Evolutionary conservation across 768 basidiomycete species (phyloP), one percentile per base, ranked within the genome.

Genomic region (Mycena crocata): DNA sequence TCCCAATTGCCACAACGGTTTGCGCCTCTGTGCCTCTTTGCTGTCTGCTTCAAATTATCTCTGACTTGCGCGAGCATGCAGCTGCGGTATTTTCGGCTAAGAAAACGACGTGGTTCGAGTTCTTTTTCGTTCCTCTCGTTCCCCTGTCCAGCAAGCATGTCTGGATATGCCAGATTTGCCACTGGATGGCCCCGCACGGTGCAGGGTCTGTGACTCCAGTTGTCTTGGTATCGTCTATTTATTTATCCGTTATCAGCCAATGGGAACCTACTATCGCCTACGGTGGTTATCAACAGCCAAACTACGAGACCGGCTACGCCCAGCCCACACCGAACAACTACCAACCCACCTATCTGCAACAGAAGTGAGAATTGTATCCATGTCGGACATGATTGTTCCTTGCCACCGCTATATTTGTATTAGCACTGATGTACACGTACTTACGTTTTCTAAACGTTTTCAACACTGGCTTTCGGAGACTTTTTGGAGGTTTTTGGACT

Each of bases 91-190:
- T n/a, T n/a, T n/a, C n/a, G n/a, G n/a, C n/a, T n/a, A n/a, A n/a
- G n/a, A n/a, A n/a, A n/a, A n/a, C n/a, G n/a, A n/a, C n/a, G n/a
- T n/a, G n/a, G n/a, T n/a, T n/a, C n/a, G n/a, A n/a, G n/a, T n/a
- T n/a, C n/a, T n/a, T n/a, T n/a, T n/a, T n/a, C n/a, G n/a, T n/a
- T n/a, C n/a, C 90, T 26, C 77, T 94, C 61, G 76, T 93, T 45
- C 92, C 92, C 2, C 79, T 93, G 71, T 84, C 77, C 26, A 85
- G 85, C 51, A 85, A 85, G 58, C 86, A 85, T 58, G 78, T 93
- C 55, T 93, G 92, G 90, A 73, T 89, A 62, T 94, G 92, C 76
- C 82, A 82, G 26, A 91, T 90, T 64, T 94, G 92, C 73, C 87
- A 89, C 62, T 90, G 91, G 84, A 83, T 81, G 64, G 82, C 85